phyloP scores from a whole-genome alignment of 1,284 basidiomycete species.

The Melanopsichium pennsylvanicum region DNA sequence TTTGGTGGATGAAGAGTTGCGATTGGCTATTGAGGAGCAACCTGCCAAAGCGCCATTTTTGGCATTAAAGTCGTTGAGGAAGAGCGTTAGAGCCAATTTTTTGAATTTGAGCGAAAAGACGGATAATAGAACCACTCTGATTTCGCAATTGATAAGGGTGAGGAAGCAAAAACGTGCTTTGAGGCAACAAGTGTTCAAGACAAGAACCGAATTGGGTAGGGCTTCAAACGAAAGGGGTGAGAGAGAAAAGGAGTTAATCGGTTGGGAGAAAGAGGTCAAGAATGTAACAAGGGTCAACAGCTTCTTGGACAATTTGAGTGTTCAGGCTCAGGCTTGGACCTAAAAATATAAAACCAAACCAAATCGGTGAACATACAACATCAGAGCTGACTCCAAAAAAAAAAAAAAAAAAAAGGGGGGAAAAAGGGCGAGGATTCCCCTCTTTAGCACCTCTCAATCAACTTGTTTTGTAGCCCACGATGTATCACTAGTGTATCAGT shows the following conservation, averaged over 20 bases:
- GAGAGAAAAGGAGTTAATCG: conserved; percentile 32
- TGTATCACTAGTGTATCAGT: too few relatives aligned
- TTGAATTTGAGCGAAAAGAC: conserved; percentile 40
- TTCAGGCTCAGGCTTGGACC: conserved; percentile 23
- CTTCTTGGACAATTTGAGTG: conserved; percentile 21
- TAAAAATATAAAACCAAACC: too few relatives aligned
- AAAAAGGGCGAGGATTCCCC: too few relatives aligned
- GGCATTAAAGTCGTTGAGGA: conserved; percentile 38
- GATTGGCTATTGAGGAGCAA: conserved; percentile 38
- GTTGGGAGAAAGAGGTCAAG: conserved; percentile 30
- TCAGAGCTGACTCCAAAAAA: too few relatives aligned
- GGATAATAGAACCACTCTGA: conserved; percentile 31
- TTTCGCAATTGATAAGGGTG: conserved; percentile 28
- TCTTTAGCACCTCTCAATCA: too few relatives aligned
- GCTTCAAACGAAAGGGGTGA: conserved; percentile 14
- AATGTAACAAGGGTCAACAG: conserved; percentile 26
- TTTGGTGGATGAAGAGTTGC: conserved; percentile 41
- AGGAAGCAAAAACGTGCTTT: conserved; percentile 34
- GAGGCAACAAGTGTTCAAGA: conserved; percentile 29
- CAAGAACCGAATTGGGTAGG: conserved; percentile 23
- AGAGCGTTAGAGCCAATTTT: conserved; percentile 27
- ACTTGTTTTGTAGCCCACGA: too few relatives aligned
- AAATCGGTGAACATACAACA: too few relatives aligned
- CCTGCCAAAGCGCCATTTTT: conserved; percentile 38
- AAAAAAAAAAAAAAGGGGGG: too few relatives aligned